Evolutionary conservation across 2,329 filamentous ascomycete genomes (phyloP).

Genomic region (Stenocarpella maydis): DNA sequence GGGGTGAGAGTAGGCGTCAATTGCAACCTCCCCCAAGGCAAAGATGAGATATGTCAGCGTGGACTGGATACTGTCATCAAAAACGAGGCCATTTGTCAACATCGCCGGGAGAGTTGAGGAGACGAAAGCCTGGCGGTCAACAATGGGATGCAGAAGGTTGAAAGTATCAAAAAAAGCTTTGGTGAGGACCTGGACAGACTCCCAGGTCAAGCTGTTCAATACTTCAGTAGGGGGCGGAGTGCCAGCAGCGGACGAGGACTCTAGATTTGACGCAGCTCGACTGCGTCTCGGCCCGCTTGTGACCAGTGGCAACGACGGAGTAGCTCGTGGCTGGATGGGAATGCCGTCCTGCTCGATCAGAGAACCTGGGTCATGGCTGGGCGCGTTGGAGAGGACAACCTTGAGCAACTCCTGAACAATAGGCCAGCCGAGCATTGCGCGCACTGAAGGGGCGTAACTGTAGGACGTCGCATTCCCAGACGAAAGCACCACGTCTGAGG

Average conservation of each 20-base stretch:
- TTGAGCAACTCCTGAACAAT: slow-evolving; percentile 52
- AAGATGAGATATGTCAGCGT: slow-evolving; percentile 65
- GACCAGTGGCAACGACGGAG: slow-evolving; percentile 37
- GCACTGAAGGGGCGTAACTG: slow-evolving; percentile 50
- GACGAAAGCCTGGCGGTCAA: slow-evolving; percentile 64
- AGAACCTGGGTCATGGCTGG: slow-evolving; percentile 43
- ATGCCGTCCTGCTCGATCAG: slow-evolving; percentile 48
- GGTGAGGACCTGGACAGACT: slow-evolving; percentile 58
- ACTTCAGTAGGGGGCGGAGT: slow-evolving; percentile 5
- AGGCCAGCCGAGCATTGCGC: slow-evolving; percentile 62
- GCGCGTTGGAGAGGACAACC: slow-evolving; percentile 43
- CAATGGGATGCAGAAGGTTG: slow-evolving; percentile 65
- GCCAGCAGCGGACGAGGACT: slow-evolving; percentile 6
- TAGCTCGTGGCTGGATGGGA: slow-evolving; percentile 45
- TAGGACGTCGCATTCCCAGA: slow-evolving; percentile 36
- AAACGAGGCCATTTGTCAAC: slow-evolving; percentile 53
- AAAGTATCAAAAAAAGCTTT: slow-evolving; percentile 67
- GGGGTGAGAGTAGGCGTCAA: slow-evolving; percentile 57
- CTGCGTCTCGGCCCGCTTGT: slow-evolving; percentile 35
- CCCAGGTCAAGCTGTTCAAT: slow-evolving; percentile 50
- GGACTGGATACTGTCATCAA: slow-evolving; percentile 55
- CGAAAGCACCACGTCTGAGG: not conserved
- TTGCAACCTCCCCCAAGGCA: slow-evolving; percentile 65
- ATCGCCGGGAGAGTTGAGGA: slow-evolving; percentile 55
- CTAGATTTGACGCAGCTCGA: slow-evolving; percentile 26